These are phyloP conservation scores for Carallia pectinifolia DNA, from an alignment of 345 rosid genomes.

Conservation along the genomic window DNA sequence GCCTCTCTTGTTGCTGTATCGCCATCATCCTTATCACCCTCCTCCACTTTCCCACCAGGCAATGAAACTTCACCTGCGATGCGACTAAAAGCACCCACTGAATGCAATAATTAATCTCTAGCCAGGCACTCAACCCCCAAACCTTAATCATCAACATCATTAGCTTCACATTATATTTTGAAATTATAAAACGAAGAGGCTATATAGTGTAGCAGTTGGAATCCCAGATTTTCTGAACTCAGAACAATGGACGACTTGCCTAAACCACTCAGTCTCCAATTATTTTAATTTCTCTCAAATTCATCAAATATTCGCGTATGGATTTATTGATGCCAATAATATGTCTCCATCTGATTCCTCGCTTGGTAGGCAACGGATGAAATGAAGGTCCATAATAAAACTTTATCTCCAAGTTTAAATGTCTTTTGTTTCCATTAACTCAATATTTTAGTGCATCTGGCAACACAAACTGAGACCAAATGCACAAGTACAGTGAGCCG, in stretches of 20 bases:
- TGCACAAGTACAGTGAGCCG: background rate
- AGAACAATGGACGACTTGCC: background rate
- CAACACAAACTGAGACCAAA: background rate
- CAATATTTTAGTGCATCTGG: background rate
- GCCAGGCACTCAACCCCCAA: background rate
- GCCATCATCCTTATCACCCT: constrained; percentile 62
- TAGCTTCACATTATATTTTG: background rate
- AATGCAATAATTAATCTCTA: constrained; percentile 10
- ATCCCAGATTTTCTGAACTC: background rate
- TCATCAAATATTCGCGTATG: background rate
- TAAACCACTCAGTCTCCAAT: background rate
- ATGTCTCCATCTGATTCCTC: too few relatives aligned
- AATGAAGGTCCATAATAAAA: too few relatives aligned
- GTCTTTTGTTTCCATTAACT: background rate
- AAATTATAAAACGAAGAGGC: background rate
- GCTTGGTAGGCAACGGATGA: too few relatives aligned
- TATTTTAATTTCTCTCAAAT: background rate
- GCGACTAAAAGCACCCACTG: constrained; percentile 23
- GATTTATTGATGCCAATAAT: too few relatives aligned
- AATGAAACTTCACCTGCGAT: constrained; percentile 76
- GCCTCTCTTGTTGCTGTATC: constrained; percentile 69
- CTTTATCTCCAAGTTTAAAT: background rate
- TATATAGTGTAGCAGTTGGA: background rate
- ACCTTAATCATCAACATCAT: constrained; percentile 1
- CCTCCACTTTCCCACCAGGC: constrained; percentile 78